Evolutionary conservation across 2,329 filamentous ascomycete species (phyloP).

Genomic region (Cladosporium phlei): DNA sequence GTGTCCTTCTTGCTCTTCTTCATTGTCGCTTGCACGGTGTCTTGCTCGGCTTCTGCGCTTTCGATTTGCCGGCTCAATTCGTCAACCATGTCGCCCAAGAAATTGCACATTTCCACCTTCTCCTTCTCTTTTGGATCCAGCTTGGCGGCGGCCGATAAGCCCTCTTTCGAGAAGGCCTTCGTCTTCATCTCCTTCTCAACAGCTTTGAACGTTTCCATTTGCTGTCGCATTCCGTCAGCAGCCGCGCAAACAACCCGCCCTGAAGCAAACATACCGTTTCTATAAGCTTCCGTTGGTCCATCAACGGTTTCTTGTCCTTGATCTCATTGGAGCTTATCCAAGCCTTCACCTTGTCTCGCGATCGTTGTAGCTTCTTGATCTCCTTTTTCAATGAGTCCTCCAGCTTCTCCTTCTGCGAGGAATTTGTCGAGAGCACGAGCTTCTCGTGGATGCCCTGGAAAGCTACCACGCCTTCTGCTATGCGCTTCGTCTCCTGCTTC

Average conservation of each 20-base stretch:
- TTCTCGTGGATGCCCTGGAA: slow-evolving; percentile 98
- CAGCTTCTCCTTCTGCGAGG: slow-evolving; percentile 94
- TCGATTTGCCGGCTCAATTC: slow-evolving; percentile 93
- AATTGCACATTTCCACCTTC: slow-evolving; percentile 81
- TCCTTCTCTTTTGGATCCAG: slow-evolving; percentile 97
- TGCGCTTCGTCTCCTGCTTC: slow-evolving; percentile 74
- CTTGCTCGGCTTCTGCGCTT: slow-evolving; percentile 81
- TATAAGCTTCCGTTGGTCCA: slow-evolving; percentile 92
- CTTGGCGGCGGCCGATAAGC: slow-evolving; percentile 82
- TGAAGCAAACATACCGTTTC: slow-evolving; percentile 74
- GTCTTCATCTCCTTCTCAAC: slow-evolving; percentile 99
- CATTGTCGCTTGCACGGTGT: slow-evolving; percentile 77
- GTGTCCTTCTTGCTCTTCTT: slow-evolving; percentile 92
- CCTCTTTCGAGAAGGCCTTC: slow-evolving; percentile 98
- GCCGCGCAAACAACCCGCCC: slow-evolving; percentile 15
- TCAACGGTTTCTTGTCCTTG: slow-evolving; percentile 94
- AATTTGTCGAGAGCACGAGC: slow-evolving; percentile 86
- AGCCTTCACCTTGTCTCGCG: slow-evolving; percentile 98
- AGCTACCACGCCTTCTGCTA: slow-evolving; percentile 82
- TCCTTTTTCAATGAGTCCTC: slow-evolving; percentile 98
- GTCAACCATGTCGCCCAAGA: slow-evolving; percentile 81
- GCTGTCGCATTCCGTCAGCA: slow-evolving; percentile 46
- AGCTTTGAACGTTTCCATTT: slow-evolving; percentile 99
- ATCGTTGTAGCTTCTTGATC: slow-evolving; percentile 98
- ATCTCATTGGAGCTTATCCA: slow-evolving; percentile 98